These are phyloP conservation scores for Rutidosis leptorrhynchoides DNA, from an alignment of 129 eudicot genomes.

Conservation along the genomic window DNA sequence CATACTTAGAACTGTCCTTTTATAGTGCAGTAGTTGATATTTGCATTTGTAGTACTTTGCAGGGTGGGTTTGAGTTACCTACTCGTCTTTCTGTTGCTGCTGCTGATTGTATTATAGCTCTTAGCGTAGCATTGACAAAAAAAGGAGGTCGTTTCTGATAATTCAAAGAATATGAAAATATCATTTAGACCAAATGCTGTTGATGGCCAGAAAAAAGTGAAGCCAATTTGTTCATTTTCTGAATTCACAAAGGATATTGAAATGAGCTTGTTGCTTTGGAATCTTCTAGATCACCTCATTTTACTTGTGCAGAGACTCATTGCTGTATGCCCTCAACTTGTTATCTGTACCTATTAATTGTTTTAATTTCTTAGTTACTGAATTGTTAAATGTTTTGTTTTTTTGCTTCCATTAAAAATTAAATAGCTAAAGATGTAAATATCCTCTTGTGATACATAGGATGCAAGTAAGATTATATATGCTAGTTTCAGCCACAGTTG, in stretches of 20 bases:
- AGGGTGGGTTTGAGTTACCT: slow-evolving; percentile 91
- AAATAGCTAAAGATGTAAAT: neutral
- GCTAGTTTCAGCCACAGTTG: too few relatives aligned
- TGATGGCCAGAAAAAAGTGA: slow-evolving; percentile 32
- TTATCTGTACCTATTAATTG: slow-evolving; percentile 9
- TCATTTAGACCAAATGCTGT: slow-evolving; percentile 27
- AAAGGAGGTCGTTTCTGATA: slow-evolving; percentile 35
- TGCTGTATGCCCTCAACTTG: slow-evolving; percentile 58
- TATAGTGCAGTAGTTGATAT: slow-evolving; percentile 16
- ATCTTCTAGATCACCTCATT: slow-evolving; percentile 58
- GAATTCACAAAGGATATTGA: slow-evolving; percentile 46
- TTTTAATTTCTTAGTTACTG: slow-evolving; percentile 13
- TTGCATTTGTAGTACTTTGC: slow-evolving; percentile 51
- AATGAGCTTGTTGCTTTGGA: slow-evolving; percentile 59
- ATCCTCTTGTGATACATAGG: neutral
- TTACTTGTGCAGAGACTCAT: slow-evolving; percentile 62
- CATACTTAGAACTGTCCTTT: neutral
- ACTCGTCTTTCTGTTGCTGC: slow-evolving; percentile 89
- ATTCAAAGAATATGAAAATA: slow-evolving; percentile 36
- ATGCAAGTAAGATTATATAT: neutral
- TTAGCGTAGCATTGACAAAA: slow-evolving; percentile 58
- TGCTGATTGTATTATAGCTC: slow-evolving; percentile 70
- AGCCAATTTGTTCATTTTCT: slow-evolving; percentile 37
- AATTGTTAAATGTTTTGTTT: slow-evolving; percentile 15
- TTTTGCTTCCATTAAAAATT: slow-evolving; percentile 5